phyloP scores from a whole-genome alignment of 257 asterid genomes.

The Buddleja alternifolia region DNA sequence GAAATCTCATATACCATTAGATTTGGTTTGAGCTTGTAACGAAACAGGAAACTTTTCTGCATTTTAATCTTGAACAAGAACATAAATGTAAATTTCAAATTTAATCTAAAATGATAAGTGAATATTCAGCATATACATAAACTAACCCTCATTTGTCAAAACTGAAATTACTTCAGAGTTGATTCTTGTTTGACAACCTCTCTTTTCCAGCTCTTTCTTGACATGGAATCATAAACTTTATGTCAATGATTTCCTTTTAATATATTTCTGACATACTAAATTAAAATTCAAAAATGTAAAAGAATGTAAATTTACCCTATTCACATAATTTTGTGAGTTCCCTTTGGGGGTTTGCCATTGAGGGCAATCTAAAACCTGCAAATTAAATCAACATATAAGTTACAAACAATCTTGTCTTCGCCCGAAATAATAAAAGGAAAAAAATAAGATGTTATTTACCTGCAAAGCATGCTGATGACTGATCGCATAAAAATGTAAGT shows the following conservation, averaged over 20 bases:
- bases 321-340: constrained; percentile 58
- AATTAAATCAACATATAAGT: not conserved
- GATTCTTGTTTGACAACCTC: constrained; percentile 58
- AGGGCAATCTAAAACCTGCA: constrained; percentile 63
- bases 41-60: too few relatives aligned
- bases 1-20: too few relatives aligned
- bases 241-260: not conserved
- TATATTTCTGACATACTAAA: not conserved
- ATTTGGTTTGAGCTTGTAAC: too few relatives aligned
- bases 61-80: too few relatives aligned
- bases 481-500: constrained; percentile 67
- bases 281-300: not conserved
- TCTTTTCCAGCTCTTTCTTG: constrained; percentile 50
- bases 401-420: not conserved
- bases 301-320: constrained; percentile 40
- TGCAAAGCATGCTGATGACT: constrained; percentile 64
- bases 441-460: constrained; percentile 40
- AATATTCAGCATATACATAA: too few relatives aligned
- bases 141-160: constrained; percentile 49
- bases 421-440: not conserved
- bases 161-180: constrained; percentile 49
- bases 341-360: constrained; percentile 59
- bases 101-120: not conserved
- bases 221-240: constrained; percentile 41
- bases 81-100: too few relatives aligned